These are phyloP conservation scores for Orbilia quercus DNA, from an alignment of 2,329 filamentous ascomycete species.

Conservation along the genomic window DNA sequence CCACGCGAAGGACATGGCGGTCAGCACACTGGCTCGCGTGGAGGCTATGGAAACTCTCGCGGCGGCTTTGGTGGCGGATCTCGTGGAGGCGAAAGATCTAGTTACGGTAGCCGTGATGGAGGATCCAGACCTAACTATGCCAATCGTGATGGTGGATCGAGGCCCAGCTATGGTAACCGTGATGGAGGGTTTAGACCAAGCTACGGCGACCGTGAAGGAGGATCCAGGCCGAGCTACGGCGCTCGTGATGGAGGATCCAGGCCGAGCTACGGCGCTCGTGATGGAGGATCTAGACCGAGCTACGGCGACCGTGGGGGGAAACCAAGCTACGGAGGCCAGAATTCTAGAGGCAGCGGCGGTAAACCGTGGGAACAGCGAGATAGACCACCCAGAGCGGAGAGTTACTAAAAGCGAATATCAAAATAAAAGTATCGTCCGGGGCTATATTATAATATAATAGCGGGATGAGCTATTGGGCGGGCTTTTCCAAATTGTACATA, in stretches of 20 bases:
- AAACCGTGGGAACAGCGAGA: neutral
- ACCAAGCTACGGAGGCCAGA: neutral
- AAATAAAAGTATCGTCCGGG: neutral
- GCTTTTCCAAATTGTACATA: constrained; percentile 7
- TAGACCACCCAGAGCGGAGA: neutral
- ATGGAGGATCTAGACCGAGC: constrained; percentile 3
- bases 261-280: constrained; percentile 17
- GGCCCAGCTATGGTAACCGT: constrained; percentile 16
- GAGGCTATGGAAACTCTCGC: constrained; percentile 25
- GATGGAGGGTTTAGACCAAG: constrained; percentile 8
- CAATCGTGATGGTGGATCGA: constrained; percentile 1
- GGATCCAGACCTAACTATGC: neutral
- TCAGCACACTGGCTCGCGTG: constrained; percentile 5
- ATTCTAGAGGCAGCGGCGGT: neutral
- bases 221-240: neutral
- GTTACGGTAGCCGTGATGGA: neutral
- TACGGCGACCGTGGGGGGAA: constrained; percentile 11
- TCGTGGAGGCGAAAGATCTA: neutral
- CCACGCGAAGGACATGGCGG: too few species aligned
- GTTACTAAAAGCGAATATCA: neutral
- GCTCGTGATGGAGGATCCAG: constrained; percentile 2
- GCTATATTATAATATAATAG: too few species aligned
- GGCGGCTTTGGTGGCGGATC: constrained; percentile 25
- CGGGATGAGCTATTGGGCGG: neutral
- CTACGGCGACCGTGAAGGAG: constrained; percentile 9